Conservation (phyloP, 192 early-diverging fungal species). For the Pilobolus umbonatus region DNA sequence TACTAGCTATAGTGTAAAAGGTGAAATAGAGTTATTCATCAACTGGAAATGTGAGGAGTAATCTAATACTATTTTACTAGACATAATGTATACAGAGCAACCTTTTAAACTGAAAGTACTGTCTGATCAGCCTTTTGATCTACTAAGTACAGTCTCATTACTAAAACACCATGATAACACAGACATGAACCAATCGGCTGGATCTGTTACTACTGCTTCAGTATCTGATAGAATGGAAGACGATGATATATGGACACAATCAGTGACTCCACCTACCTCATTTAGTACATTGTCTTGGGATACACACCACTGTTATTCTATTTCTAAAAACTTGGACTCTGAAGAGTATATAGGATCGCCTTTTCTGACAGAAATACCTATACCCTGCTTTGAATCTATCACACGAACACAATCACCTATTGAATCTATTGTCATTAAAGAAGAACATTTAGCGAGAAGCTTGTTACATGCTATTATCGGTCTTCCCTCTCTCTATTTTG, state of each 20-base stretch:
- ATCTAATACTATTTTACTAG: too few relatives aligned
- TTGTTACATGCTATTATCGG: slow-evolving; percentile 14
- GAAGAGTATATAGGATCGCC: not conserved
- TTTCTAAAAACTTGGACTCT: not conserved
- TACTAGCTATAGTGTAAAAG: too few relatives aligned
- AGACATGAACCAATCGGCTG: not conserved
- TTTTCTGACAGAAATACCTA: slow-evolving; percentile 12
- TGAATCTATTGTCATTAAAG: not conserved
- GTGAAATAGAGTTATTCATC: too few relatives aligned
- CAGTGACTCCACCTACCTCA: not conserved
- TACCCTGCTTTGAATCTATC: not conserved
- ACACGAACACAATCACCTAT: not conserved
- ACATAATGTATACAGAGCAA: too few relatives aligned
- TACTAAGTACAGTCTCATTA: not conserved
- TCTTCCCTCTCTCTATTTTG: slow-evolving; percentile 10
- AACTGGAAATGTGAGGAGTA: too few relatives aligned
- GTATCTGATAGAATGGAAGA: not conserved
- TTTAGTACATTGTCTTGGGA: slow-evolving; percentile 2
- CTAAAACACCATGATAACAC: not conserved
- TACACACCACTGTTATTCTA: not conserved
- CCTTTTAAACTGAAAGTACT: not conserved
- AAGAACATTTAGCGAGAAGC: slow-evolving; percentile 7
- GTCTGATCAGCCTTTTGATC: slow-evolving; percentile 10
- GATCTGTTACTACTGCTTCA: not conserved
- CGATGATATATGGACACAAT: slow-evolving; percentile 7